phyloP scores from a whole-genome alignment of 23 red algal species.

The Gracilaria gracilis region DNA sequence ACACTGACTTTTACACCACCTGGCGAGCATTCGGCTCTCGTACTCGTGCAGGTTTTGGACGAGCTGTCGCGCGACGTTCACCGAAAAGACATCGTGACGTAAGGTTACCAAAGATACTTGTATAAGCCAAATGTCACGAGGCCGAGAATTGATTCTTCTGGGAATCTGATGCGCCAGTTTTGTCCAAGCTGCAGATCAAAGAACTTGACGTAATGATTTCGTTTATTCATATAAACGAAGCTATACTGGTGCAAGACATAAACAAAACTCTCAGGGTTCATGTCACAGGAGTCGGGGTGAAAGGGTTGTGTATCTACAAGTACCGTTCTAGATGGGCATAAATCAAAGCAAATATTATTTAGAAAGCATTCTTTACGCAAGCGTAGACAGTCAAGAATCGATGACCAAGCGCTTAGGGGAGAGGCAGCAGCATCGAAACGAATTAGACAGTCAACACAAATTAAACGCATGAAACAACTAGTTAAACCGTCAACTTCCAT shows the following conservation, averaged over 20 bases:
- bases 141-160: too few relatives aligned
- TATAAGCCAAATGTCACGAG: background rate
- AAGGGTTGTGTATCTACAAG: background rate
- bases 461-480: background rate
- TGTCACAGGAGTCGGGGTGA: background rate
- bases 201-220: too few relatives aligned
- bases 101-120: too few relatives aligned
- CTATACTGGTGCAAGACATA: too few relatives aligned
- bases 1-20: background rate
- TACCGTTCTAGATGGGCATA: too few relatives aligned
- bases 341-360: background rate
- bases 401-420: background rate
- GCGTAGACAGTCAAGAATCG: background rate
- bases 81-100: background rate
- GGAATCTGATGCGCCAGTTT: too few relatives aligned
- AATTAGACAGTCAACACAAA: background rate
- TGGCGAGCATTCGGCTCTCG: background rate
- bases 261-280: too few relatives aligned
- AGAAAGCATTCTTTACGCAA: background rate
- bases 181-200: too few relatives aligned
- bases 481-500: background rate
- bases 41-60: conserved; percentile 10
- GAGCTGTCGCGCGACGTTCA: background rate
- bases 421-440: background rate
- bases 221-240: too few relatives aligned